phyloP scores from a whole-genome alignment of 108 stramenopile genomes.

The Chaetoceros tenuissimus region DNA sequence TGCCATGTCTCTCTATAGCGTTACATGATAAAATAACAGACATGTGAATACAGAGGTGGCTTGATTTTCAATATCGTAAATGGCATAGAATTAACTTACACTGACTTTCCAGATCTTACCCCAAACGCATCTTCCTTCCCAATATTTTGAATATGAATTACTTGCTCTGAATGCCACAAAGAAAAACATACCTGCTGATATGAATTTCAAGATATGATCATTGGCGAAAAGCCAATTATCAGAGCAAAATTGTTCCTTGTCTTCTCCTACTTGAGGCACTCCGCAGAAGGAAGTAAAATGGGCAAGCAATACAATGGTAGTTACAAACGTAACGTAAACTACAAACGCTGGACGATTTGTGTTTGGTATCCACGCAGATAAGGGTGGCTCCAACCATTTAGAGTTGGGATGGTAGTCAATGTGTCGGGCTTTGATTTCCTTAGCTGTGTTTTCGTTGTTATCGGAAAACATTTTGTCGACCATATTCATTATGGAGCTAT shows the following conservation, averaged over 20 bases:
- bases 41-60: too few species aligned
- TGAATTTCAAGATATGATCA: not conserved
- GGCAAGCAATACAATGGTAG: conserved; percentile 1
- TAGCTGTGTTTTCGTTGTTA: too few species aligned
- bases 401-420: conserved; percentile 6
- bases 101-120: conserved; percentile 2
- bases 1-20: conserved; percentile 5
- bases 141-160: conserved; percentile 2
- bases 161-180: conserved; percentile 8
- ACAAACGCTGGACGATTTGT: conserved; percentile 5
- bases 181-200: conserved; percentile 8
- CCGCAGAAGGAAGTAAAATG: conserved; percentile 11
- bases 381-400: conserved; percentile 9
- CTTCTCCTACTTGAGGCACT: not conserved
- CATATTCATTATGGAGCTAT: too few species aligned
- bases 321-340: conserved; percentile 2
- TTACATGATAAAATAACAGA: too few species aligned
- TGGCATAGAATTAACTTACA: too few species aligned
- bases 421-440: not conserved
- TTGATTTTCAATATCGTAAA: too few species aligned
- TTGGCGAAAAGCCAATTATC: conserved; percentile 9
- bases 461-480: too few species aligned
- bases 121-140: conserved; percentile 8
- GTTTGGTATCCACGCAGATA: conserved; percentile 7
- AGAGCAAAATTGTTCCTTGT: conserved; percentile 8